Conservation (phyloP, 768 basidiomycete species). For the Lactarius sanguifluus region DNA sequence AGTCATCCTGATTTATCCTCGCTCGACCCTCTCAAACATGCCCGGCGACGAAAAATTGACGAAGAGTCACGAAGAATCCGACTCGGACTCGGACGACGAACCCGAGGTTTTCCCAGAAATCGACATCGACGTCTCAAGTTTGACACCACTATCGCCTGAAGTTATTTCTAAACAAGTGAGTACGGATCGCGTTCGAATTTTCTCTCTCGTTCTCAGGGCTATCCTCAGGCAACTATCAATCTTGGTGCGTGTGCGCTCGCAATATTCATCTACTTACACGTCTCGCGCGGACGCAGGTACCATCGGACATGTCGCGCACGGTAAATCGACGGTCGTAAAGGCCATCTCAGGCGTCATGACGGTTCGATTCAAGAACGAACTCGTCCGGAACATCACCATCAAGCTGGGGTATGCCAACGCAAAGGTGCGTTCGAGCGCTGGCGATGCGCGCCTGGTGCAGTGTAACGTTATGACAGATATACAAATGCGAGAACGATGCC, state of each 20-base stretch:
- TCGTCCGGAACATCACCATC: conserved; percentile 98
- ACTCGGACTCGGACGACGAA: conserved; percentile 61
- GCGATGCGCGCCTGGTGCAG: neutral
- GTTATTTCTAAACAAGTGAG: conserved; percentile 90
- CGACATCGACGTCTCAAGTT: conserved; percentile 75
- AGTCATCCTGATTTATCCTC: neutral
- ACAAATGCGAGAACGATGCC: conserved; percentile 92
- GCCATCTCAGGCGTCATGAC: conserved; percentile 99
- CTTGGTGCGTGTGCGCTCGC: conserved; percentile 53
- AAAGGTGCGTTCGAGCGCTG: conserved; percentile 59
- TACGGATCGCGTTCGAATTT: conserved; percentile 6
- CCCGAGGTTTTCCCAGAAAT: conserved; percentile 59
- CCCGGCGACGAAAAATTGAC: conserved; percentile 65
- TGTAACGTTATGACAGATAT: conserved; percentile 60
- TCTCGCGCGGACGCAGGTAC: conserved; percentile 57
- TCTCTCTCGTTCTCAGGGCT: conserved; percentile 7
- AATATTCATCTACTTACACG: neutral
- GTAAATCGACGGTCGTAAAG: conserved; percentile 95
- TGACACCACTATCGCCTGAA: conserved; percentile 86
- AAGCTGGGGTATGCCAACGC: conserved; percentile 99
- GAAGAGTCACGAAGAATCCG: conserved; percentile 66
- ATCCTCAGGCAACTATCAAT: conserved; percentile 84
- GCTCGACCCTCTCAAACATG: conserved; percentile 44
- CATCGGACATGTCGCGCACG: conserved; percentile 98
- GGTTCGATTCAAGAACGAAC: conserved; percentile 98